Conservation (phyloP, 192 early-diverging fungal genomes). For the Mortierella hygrophila region DNA sequence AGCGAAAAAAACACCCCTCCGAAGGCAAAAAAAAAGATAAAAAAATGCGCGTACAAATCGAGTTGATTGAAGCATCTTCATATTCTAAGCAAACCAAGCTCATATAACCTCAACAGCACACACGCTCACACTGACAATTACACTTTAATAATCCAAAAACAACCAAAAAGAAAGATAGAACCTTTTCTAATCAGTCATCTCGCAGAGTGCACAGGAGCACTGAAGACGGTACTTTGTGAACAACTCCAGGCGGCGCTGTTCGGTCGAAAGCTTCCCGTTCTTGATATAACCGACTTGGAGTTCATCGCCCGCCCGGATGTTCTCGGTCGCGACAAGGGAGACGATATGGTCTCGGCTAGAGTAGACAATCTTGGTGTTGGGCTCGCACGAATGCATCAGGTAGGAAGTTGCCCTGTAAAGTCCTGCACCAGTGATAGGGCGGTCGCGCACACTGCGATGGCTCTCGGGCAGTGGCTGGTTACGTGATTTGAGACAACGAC, state of each 20-base stretch:
- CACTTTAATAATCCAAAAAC: not conserved
- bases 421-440: constrained; percentile 67
- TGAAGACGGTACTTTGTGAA: constrained; percentile 67
- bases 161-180: not conserved
- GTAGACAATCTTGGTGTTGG: constrained; percentile 67
- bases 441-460: constrained; percentile 50
- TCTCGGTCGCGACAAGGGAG: constrained; percentile 68
- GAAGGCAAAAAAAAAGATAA: no score
- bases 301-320: constrained; percentile 76
- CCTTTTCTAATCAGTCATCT: constrained; percentile 29
- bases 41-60: no score
- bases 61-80: no score
- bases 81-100: no score
- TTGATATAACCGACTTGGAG: constrained; percentile 71
- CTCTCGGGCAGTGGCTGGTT: constrained; percentile 50
- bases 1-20: no score
- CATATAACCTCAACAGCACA: no score
- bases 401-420: constrained; percentile 81
- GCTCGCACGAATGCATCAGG: constrained; percentile 78
- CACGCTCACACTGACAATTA: no score
- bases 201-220: constrained; percentile 70
- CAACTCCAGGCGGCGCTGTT: constrained; percentile 68
- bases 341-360: constrained; percentile 59
- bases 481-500: not conserved
- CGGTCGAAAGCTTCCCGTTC: constrained; percentile 54